Evolutionary conservation across 352 stramenopile genomes (phyloP).

Genomic region (Pilasporangium apinafurcum): DNA sequence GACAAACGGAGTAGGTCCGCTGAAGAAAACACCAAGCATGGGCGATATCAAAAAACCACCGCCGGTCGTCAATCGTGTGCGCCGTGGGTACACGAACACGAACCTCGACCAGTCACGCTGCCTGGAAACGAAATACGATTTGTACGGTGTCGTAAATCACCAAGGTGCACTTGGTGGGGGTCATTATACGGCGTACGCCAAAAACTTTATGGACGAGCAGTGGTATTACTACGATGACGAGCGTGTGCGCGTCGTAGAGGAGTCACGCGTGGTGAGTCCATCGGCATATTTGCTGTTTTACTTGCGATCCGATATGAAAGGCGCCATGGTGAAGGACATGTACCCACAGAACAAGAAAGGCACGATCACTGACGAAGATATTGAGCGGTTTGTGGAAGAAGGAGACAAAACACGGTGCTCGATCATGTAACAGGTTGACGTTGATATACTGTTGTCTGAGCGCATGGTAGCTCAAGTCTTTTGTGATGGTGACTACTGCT

Average conservation of each 20-base stretch:
- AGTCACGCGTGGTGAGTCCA: slow-evolving; percentile 77
- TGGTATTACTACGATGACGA: slow-evolving; percentile 91
- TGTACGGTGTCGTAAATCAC: slow-evolving; percentile 88
- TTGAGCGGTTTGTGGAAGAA: slow-evolving; percentile 83
- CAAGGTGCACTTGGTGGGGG: slow-evolving; percentile 80
- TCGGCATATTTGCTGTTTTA: slow-evolving; percentile 92
- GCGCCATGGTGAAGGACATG: slow-evolving; percentile 72
- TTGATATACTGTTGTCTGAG: too few relatives aligned
- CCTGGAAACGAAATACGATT: slow-evolving; percentile 84
- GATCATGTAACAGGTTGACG: slow-evolving; percentile 81
- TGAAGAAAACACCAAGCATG: too few relatives aligned
- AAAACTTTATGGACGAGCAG: slow-evolving; percentile 85
- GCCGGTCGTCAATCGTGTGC: slow-evolving; percentile 60
- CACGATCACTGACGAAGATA: slow-evolving; percentile 86
- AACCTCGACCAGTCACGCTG: slow-evolving; percentile 85
- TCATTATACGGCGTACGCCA: slow-evolving; percentile 86
- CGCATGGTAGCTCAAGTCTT: slow-evolving; percentile 10
- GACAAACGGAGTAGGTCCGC: too few relatives aligned
- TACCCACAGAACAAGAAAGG: slow-evolving; percentile 83
- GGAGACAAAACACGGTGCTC: slow-evolving; percentile 72
- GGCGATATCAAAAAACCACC: slow-evolving; percentile 2
- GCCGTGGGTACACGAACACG: slow-evolving; percentile 84
- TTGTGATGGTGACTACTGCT: slow-evolving; percentile 5
- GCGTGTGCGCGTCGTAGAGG: slow-evolving; percentile 79
- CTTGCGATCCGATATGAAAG: slow-evolving; percentile 84